Evolutionary conservation across 805 yeast species (phyloP).

Genomic region (Komagataella pseudopastoris): DNA sequence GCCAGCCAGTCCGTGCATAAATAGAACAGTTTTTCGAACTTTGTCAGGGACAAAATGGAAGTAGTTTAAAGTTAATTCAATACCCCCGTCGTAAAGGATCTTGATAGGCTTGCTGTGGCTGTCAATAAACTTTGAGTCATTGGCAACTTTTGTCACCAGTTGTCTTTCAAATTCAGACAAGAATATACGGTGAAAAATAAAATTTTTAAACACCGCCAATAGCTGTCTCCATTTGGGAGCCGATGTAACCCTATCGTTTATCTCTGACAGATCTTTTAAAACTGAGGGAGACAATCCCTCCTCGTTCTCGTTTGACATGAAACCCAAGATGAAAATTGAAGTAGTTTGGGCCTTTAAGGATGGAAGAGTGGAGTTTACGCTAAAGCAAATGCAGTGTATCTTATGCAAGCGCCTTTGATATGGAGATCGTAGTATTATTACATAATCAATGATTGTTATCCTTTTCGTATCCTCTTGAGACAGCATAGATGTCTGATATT

Average conservation of each 20-base stretch:
- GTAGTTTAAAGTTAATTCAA: not conserved
- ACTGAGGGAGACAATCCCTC: not conserved
- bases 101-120: not conserved
- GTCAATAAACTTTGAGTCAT: not conserved
- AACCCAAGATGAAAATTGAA: not conserved
- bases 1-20: conserved; percentile 88
- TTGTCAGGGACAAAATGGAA: not conserved
- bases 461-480: not conserved
- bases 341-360: not conserved
- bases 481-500: not conserved
- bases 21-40: conserved; percentile 30
- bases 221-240: not conserved
- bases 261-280: not conserved
- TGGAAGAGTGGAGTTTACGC: not conserved
- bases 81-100: not conserved
- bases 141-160: not conserved
- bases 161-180: not conserved
- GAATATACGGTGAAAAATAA: not conserved
- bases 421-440: not conserved
- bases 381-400: not conserved
- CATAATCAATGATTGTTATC: not conserved
- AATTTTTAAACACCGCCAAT: not conserved
- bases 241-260: not conserved
- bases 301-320: not conserved
- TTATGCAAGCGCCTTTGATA: no score